Evolutionary conservation across 2,329 filamentous ascomycete species (phyloP).

Genomic region (Scopulariopsis brevicaulis): DNA sequence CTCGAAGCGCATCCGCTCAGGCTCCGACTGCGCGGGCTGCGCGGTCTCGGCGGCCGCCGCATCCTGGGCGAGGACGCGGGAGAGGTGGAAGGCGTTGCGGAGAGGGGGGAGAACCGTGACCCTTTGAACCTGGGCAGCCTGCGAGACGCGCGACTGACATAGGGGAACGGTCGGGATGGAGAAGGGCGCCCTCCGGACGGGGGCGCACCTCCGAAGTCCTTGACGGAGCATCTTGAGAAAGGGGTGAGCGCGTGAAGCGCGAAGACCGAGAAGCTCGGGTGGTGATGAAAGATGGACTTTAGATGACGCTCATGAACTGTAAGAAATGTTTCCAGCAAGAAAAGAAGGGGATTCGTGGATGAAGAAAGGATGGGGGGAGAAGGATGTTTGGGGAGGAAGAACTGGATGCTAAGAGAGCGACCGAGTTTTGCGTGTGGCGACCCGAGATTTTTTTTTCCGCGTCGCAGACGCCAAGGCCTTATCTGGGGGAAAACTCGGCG

Average conservation of each 20-base stretch:
- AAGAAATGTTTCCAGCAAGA: neutral
- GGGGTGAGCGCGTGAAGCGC: neutral
- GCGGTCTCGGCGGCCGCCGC: constrained; percentile 4
- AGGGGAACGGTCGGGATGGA: neutral
- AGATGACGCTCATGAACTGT: neutral
- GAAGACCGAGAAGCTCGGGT: neutral
- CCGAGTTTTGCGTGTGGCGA: neutral
- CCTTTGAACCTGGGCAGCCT: neutral
- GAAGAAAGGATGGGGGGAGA: neutral
- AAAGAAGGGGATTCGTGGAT: neutral
- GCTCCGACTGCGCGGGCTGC: neutral
- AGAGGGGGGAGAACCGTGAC: constrained; percentile 5
- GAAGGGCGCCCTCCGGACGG: constrained; percentile 6
- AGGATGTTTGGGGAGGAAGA: too few species aligned
- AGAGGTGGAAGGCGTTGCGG: constrained; percentile 6
- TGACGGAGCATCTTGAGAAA: constrained; percentile 8
- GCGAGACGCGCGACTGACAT: constrained; percentile 1
- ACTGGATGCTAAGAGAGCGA: neutral
- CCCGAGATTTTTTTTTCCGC: neutral
- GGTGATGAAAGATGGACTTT: neutral
- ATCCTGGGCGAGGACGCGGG: constrained; percentile 6
- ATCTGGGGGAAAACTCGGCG: neutral
- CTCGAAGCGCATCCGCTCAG: constrained; percentile 25
- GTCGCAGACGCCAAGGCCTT: neutral
- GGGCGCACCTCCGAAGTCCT: constrained; percentile 7